These are phyloP conservation scores for Hymenoscyphus repandus DNA, from an alignment of 2,329 filamentous ascomycete genomes.

Conservation along the genomic window DNA sequence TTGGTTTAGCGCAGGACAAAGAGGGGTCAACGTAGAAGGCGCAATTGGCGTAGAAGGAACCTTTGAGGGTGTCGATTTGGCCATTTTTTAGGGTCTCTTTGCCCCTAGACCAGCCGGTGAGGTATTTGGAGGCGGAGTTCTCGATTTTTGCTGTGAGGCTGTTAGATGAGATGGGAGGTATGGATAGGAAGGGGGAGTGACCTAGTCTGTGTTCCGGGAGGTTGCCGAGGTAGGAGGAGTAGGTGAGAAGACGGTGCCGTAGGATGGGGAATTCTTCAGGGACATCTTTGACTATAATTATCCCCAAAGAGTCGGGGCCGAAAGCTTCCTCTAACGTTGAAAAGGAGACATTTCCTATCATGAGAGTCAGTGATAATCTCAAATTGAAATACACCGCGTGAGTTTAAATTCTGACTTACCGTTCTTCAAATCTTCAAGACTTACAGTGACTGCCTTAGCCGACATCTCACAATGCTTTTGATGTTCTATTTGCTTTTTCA, in stretches of 20 bases:
- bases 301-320: constrained; percentile 83
- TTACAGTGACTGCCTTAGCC: constrained; percentile 42
- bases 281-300: constrained; percentile 87
- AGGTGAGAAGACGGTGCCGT: constrained; percentile 71
- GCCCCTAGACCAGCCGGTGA: constrained; percentile 73
- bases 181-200: not conserved
- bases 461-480: constrained; percentile 15
- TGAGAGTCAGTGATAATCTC: constrained; percentile 10
- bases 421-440: constrained; percentile 53
- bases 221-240: constrained; percentile 42
- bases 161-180: constrained; percentile 11
- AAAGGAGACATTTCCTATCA: constrained; percentile 60
- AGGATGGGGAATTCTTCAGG: constrained; percentile 66
- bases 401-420: constrained; percentile 36
- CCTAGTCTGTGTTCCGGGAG: not conserved
- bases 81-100: constrained; percentile 78
- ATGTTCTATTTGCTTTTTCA: not conserved
- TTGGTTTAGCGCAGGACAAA: constrained; percentile 58
- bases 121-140: constrained; percentile 56
- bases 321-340: constrained; percentile 73
- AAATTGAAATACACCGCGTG: not conserved
- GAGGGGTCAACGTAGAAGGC: constrained; percentile 65
- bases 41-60: constrained; percentile 80
- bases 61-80: constrained; percentile 73
- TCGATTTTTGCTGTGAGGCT: constrained; percentile 46